Base-by-base conservation (phyloP, 306 rosid genomes). In the Medicago arabica region DNA sequence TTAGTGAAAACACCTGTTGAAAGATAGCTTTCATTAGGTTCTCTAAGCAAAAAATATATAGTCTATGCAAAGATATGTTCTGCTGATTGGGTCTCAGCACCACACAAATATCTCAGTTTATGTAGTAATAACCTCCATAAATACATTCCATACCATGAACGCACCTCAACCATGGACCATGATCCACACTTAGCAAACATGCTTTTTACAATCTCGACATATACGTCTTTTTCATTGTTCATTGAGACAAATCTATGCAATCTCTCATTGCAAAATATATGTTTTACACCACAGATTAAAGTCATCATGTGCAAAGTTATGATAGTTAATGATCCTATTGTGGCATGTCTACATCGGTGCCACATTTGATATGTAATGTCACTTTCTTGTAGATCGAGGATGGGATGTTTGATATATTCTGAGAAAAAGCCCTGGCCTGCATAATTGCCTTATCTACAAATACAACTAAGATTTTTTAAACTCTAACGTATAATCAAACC, bases 181-280 rank as follows among this genome's bases (percentile, higher is more conserved):
- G 64, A 58, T 58, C 64, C 64, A 21, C 64, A 58, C 38, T 58
- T 23, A 5, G 64, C 64, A 58, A 23, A 58, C 64, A 58, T 58
- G 36, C 36, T 58, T 61, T 28, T 14, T 7, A 61, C 34, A 60
- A 40, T 28, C 8, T 3, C 10, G 6, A n/a, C 17, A 28, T 44
- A 68, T 58, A 39, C 57, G 81, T 78, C 80, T 55, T 64, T 72
- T 78, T 77, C 81, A 18, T 17, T 62, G 57, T 8, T 51, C 71
- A 34, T 63, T 60, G 63, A 78, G 21, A 59, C 69, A 69, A 58
- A 21, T 67, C 67, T 57, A 25, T 49, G 79, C 41, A 69, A 70
- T 41, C 14, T 9, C 18, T 51, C 61, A 18, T 55, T n/a, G 5
- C 3, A 57, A 11, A 5, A 9, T 21, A 50, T 76, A 55, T 67